Base-by-base conservation (phyloP, 192 early-diverging fungal genomes). In the Rhizophlyctis rosea region DNA sequence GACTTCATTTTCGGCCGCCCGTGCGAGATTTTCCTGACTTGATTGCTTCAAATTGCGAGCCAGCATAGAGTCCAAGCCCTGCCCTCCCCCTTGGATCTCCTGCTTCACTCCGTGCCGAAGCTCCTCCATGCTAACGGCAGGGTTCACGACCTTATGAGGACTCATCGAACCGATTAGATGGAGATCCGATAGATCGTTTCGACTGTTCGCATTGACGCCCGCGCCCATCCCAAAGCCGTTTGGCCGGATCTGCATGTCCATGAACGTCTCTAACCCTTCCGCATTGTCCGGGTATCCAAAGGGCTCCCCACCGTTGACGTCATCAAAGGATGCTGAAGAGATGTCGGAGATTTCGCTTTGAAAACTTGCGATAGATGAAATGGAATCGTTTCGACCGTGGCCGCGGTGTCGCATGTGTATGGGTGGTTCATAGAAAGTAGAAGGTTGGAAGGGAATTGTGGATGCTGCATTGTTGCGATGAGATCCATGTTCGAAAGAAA, bases 321-420 rank as follows among this genome's bases (percentile, higher is more conserved):
- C 31, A 7, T 36, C 57, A 60, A 34, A 18, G 23, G 34, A 68
- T 18, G 18, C 9, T 44, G 39, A 44, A 13, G 39, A 7, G 7
- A 44, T 44, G 18, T 18, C 18, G 9, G 39, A 44, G 7, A 44
- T 44, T 44, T 7, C 7, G 39, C 39, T 44, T 18, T 32, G 51
- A 24, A 59, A 7, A 18, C 39, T 44, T 18, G 39, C 29, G 47
- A 32, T 50, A 28, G 59, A 61, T n/a, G 44, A 50, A 11, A 61
- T 5, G 9, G 59, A 61, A 11, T 61, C 59, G 23, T 18, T 61
- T 28, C 59, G 59, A 30, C 47, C 47, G 29, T 61, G 59, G 2
- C 52, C 25, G 52, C 16, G 16, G 23, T 16, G 52, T 54, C 52
- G 52, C 52, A 27, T n/a, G 52, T 27, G 16, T 16, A 14, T n/a